Conservation (phyloP, 345 rosid species). For the Sisymbrium irio region DNA sequence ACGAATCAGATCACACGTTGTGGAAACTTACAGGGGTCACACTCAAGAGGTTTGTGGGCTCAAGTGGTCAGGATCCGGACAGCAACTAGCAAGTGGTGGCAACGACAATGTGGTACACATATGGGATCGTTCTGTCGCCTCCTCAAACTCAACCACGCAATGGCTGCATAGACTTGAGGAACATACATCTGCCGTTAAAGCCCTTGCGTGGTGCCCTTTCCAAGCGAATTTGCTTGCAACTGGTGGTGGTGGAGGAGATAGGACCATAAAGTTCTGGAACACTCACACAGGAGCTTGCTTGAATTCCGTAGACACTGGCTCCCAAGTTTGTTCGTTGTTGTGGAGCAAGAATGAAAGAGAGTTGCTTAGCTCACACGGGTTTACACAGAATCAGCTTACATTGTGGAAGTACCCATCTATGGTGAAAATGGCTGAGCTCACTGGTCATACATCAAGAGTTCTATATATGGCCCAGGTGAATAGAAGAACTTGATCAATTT, state of each 20-base stretch:
- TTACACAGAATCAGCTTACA: constrained; percentile 39
- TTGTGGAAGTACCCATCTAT: constrained; percentile 42
- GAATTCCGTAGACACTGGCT: constrained; percentile 41
- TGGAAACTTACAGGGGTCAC: constrained; percentile 49
- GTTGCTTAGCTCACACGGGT: constrained; percentile 40
- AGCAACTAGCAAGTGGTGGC: constrained; percentile 52
- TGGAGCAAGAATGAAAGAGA: constrained; percentile 42
- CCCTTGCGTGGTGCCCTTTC: constrained; percentile 59
- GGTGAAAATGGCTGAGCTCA: constrained; percentile 44
- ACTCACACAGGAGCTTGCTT: constrained; percentile 38
- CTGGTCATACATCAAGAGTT: constrained; percentile 42
- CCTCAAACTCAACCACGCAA: constrained; percentile 41
- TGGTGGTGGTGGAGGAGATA: constrained; percentile 41
- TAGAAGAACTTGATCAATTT: not conserved
- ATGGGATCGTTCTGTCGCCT: constrained; percentile 49
- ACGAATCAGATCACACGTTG: constrained; percentile 37
- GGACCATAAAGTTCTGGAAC: constrained; percentile 40
- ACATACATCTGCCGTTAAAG: constrained; percentile 51
- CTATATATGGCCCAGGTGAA: constrained; percentile 35
- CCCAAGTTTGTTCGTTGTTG: constrained; percentile 36
- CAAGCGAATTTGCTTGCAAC: constrained; percentile 37
- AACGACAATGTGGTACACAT: constrained; percentile 40
- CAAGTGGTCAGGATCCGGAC: constrained; percentile 57
- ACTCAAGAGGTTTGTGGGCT: constrained; percentile 50
- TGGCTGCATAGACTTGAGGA: constrained; percentile 41